These are phyloP conservation scores for Rusavskia elegans DNA, from an alignment of 495 filamentous ascomycete species.

Conservation along the genomic window DNA sequence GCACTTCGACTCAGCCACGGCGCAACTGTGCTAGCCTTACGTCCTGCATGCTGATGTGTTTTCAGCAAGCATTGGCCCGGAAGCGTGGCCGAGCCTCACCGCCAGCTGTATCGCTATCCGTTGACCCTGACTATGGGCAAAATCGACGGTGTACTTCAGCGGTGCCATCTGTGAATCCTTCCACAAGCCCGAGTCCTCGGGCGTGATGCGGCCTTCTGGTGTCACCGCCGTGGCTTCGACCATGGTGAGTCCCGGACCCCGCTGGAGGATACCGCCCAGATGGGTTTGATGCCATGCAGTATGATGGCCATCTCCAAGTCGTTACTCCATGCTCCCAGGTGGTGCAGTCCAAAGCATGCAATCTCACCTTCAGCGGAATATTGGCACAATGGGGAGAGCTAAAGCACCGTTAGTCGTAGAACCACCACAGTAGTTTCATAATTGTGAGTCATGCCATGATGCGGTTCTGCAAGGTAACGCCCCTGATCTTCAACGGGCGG, in stretches of 20 bases:
- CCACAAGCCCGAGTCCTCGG: conserved; percentile 58
- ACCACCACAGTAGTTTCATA: not conserved
- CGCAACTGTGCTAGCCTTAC: conserved; percentile 55
- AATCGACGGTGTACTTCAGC: conserved; percentile 45
- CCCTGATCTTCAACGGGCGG: conserved; percentile 42
- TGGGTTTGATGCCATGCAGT: conserved; percentile 48
- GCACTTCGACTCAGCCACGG: conserved; percentile 41
- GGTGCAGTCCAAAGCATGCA: too few species aligned
- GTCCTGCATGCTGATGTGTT: conserved; percentile 40
- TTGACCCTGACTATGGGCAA: conserved; percentile 52
- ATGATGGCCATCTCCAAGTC: conserved; percentile 32
- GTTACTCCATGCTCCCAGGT: too few species aligned
- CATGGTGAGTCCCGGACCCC: conserved; percentile 53
- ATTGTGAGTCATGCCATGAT: conserved; percentile 27
- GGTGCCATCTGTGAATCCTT: conserved; percentile 52
- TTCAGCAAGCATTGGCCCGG: too few species aligned
- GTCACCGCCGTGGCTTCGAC: conserved; percentile 59
- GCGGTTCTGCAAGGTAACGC: conserved; percentile 43
- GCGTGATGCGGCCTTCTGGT: conserved; percentile 63
- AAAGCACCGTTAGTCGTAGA: not conserved
- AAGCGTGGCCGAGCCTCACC: not conserved
- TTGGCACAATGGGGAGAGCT: conserved; percentile 49
- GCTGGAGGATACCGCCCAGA: conserved; percentile 40
- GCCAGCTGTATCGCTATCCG: conserved; percentile 61
- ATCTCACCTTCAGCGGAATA: conserved; percentile 36